These are phyloP conservation scores for Macrolepiota albuminosa DNA, from an alignment of 768 basidiomycete species.

Conservation along the genomic window DNA sequence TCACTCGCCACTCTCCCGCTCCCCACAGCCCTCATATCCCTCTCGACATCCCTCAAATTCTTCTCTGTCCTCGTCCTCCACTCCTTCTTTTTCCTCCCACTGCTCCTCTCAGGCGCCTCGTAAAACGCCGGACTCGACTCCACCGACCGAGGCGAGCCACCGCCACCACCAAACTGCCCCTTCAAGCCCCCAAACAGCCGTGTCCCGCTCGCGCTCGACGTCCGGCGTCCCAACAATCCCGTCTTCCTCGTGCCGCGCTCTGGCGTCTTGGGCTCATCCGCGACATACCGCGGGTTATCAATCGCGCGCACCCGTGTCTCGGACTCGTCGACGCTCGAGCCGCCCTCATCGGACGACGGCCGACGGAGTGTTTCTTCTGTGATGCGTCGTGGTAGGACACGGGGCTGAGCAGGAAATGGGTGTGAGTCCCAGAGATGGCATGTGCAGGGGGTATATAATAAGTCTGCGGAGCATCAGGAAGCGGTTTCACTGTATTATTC, in stretches of 20 bases:
- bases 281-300: background rate
- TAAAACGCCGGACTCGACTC: background rate
- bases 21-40: background rate
- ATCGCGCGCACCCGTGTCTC: background rate
- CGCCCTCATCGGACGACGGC: background rate
- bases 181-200: constrained; percentile 43
- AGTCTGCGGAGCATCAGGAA: constrained; percentile 24
- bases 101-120: background rate
- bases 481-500: background rate
- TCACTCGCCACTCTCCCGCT: background rate
- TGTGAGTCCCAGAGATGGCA: constrained; percentile 29
- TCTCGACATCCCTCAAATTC: constrained; percentile 16
- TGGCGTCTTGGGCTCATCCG: background rate
- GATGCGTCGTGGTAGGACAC: constrained; percentile 5
- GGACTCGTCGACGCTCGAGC: background rate
- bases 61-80: constrained; percentile 23
- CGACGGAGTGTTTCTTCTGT: background rate
- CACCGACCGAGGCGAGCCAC: background rate
- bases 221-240: background rate
- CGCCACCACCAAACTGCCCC: constrained; percentile 31
- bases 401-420: constrained; percentile 13
- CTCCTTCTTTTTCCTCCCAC: constrained; percentile 1
- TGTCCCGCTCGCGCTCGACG: background rate
- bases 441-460: constrained; percentile 49
- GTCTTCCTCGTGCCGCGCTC: background rate